Conservation (phyloP, 208 protist species). For the Trypanosoma boissoni region DNA sequence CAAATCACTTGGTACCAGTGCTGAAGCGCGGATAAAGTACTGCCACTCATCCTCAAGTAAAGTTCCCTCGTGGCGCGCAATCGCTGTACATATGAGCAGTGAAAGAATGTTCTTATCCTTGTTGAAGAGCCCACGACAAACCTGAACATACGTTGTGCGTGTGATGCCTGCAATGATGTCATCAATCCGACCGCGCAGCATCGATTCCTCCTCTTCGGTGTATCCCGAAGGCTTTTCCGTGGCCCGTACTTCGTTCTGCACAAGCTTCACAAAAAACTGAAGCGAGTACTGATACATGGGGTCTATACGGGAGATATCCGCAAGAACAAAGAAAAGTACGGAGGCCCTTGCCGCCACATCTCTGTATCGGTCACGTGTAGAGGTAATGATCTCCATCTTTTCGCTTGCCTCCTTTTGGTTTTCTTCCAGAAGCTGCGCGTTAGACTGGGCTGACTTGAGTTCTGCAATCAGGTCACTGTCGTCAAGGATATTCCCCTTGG, state of each 20-base stretch:
- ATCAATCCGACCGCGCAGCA: constrained; percentile 75
- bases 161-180: constrained; percentile 88
- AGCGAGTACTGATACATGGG: constrained; percentile 99
- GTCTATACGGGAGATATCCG: constrained; percentile 93
- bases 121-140: constrained; percentile 98
- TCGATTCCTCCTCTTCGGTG: constrained; percentile 41
- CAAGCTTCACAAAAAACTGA: constrained; percentile 96
- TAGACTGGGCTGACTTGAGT: constrained; percentile 92
- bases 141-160: constrained; percentile 91
- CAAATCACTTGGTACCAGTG: constrained; percentile 79
- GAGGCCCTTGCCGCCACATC: constrained; percentile 88
- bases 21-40: constrained; percentile 89
- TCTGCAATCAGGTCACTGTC: constrained; percentile 94
- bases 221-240: constrained; percentile 56
- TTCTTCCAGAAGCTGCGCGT: constrained; percentile 81
- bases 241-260: constrained; percentile 82
- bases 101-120: constrained; percentile 96
- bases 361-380: constrained; percentile 85
- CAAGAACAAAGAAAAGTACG: constrained; percentile 95
- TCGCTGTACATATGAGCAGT: constrained; percentile 91
- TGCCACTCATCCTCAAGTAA: constrained; percentile 90
- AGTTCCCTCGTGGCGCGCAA: constrained; percentile 56
- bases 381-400: constrained; percentile 93
- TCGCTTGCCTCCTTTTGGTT: constrained; percentile 88
- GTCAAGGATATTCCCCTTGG: constrained; percentile 94